Evolutionary conservation across 1,284 basidiomycete genomes (phyloP), one percentile per base, ranked within the genome.

Genomic region (Moesziomyces globuligerus): DNA sequence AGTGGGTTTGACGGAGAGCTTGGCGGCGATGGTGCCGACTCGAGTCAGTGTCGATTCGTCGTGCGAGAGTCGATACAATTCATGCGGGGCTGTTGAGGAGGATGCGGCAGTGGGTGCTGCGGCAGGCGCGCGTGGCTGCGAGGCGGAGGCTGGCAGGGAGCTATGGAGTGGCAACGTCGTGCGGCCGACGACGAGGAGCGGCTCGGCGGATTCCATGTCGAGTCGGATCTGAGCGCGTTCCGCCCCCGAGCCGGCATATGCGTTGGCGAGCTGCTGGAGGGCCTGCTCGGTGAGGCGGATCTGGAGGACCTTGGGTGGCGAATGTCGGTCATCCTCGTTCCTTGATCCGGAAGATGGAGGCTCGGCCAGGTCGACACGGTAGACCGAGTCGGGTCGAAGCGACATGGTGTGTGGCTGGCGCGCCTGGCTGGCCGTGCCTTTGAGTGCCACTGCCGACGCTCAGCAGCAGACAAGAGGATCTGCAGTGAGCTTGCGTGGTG

Each of bases 261-360:
- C 51, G 11, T 37, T 38, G 21, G 50, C 54, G 8, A 71, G 61
- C 46, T 66, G 64, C 18, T 49, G 56, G 7, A 67, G 46, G 7
- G 64, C 57, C 18, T 60, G 57, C 28, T 67, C 64, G 5, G 64
- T 67, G 8, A 67, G 49, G 6, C 64, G 56, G 29, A 67, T 56
- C 38, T 67, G 64, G 17, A 67, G 45, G 23, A 61, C 49, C 18
- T 55, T 55, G 1, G 64, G 64, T 18, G 45, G 64, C 1, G 37
- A 25, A n/a, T 7, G 36, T 4, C 47, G 15, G 13, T 51, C 8
- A 6, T 43, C 15, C 3, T 34, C 32, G 7, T 32, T 26, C 25
- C 44, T 43, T 26, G 51, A 7, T 0, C 23, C 28, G 7, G 28
- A 15, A 25, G 20, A n/a, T 36, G 41, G 34, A 9, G 15, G 32